These are phyloP conservation scores for Styphnolobium japonicum DNA, from an alignment of 306 rosid species.

Conservation along the genomic window DNA sequence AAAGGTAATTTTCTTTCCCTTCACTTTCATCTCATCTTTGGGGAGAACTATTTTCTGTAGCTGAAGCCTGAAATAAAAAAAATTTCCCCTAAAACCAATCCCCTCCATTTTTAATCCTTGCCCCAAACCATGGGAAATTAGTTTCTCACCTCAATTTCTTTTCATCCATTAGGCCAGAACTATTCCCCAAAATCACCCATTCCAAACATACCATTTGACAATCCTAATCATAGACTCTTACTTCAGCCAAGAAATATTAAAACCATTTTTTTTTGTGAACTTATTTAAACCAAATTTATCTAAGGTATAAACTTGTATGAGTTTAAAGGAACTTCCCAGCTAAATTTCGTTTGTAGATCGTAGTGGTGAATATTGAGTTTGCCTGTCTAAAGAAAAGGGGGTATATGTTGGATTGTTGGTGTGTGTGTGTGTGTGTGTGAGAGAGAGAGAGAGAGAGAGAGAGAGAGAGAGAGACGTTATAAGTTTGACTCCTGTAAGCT, in stretches of 20 bases:
- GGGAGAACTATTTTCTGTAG: neutral
- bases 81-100: neutral
- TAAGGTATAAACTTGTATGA: neutral
- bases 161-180: neutral
- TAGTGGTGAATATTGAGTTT: neutral
- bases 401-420: neutral
- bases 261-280: neutral
- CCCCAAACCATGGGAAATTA: neutral
- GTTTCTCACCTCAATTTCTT: neutral
- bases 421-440: neutral
- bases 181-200: neutral
- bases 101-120: neutral
- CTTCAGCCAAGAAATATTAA: neutral
- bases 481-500: conserved; percentile 91
- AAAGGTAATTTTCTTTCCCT: neutral
- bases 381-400: neutral
- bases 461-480: conserved; percentile 70
- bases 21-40: conserved; percentile 5
- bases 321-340: neutral
- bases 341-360: neutral
- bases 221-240: neutral
- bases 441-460: conserved; percentile 1
- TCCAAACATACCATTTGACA: neutral
- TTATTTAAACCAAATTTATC: neutral
- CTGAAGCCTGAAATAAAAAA: neutral